Conservation (phyloP, 495 filamentous ascomycete genomes). For the Penicillium mononematosum region DNA sequence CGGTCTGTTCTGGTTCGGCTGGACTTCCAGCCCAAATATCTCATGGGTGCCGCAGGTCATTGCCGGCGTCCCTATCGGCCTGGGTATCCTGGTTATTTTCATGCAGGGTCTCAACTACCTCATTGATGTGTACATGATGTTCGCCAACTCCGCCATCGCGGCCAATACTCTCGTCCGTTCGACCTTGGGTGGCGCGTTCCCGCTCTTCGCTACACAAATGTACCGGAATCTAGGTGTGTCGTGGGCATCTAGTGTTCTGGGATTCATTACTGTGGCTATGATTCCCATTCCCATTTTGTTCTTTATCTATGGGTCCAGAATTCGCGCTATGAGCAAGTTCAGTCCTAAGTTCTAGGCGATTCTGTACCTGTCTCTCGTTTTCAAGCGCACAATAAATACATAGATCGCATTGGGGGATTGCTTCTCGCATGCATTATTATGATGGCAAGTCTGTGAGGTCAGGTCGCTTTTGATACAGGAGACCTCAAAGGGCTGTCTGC, state of each 20-base stretch:
- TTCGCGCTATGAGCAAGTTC: slow-evolving; percentile 54
- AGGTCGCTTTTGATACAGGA: background rate
- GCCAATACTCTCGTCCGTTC: slow-evolving; percentile 68
- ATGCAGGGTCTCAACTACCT: slow-evolving; percentile 63
- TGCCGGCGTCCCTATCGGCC: slow-evolving; percentile 50
- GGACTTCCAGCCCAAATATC: slow-evolving; percentile 50
- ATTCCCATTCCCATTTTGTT: slow-evolving; percentile 71
- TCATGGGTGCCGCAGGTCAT: slow-evolving; percentile 52
- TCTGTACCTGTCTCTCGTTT: background rate
- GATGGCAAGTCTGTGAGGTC: background rate
- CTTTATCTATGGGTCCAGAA: slow-evolving; percentile 64
- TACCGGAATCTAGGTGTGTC: slow-evolving; percentile 61
- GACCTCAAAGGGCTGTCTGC: background rate
- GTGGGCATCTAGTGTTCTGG: slow-evolving; percentile 66
- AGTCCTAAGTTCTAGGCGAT: slow-evolving; percentile 40
- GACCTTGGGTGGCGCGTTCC: slow-evolving; percentile 63
- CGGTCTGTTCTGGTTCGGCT: slow-evolving; percentile 65
- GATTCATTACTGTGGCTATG: slow-evolving; percentile 60
- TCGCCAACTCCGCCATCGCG: slow-evolving; percentile 61
- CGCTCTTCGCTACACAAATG: slow-evolving; percentile 61
- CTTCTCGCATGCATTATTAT: background rate
- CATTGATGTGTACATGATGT: slow-evolving; percentile 61
- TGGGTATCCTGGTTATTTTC: slow-evolving; percentile 57
- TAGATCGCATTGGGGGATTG: background rate
- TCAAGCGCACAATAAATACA: background rate